phyloP scores from a whole-genome alignment of 192 early-diverging fungal species.

The Backusella sp. region DNA sequence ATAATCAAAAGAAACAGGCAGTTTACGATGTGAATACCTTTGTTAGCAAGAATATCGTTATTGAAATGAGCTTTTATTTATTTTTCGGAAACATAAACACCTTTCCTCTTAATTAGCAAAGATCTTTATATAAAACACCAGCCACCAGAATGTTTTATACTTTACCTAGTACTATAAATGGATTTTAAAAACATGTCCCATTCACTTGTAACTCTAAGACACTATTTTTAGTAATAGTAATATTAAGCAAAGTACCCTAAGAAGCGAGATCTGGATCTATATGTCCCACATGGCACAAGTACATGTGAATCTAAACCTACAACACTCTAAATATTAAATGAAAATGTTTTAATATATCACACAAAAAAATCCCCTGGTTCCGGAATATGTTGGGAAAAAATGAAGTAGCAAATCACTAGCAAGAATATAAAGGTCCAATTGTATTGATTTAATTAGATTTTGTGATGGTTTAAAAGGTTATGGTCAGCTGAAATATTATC shows the following conservation, averaged over 20 bases:
- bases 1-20: background rate
- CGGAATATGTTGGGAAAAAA: background rate
- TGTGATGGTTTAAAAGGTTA: background rate
- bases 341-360: background rate
- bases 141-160: background rate
- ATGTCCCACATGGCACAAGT: background rate
- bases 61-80: background rate
- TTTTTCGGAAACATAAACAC: background rate
- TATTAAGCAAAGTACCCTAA: background rate
- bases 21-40: background rate
- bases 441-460: background rate
- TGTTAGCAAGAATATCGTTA: background rate
- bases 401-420: background rate
- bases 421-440: background rate
- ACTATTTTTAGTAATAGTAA: background rate
- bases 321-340: background rate
- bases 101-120: background rate
- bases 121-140: background rate
- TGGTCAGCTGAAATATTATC: background rate
- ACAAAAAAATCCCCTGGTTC: background rate
- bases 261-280: background rate
- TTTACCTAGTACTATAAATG: background rate
- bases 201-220: background rate
- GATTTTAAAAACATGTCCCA: background rate
- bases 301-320: background rate